These are phyloP conservation scores for Phaeosphaeria sp. DNA, from an alignment of 2,329 filamentous ascomycete species.

Conservation along the genomic window DNA sequence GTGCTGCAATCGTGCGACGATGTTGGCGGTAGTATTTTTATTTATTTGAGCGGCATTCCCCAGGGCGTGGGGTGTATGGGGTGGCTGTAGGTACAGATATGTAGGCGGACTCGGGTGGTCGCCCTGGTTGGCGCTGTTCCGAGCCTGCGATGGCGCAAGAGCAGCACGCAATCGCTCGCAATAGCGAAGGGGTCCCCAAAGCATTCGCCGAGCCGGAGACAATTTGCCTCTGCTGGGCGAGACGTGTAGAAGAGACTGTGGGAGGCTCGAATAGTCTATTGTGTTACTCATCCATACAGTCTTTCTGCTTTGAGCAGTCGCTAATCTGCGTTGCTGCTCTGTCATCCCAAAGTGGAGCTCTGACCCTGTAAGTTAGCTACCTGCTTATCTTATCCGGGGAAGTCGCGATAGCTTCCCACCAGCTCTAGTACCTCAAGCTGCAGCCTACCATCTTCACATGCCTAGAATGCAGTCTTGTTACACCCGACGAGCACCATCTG, in stretches of 20 bases:
- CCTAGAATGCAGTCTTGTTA: no score
- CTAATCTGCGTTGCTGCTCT: not conserved
- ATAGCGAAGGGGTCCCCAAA: not conserved
- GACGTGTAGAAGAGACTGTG: not conserved
- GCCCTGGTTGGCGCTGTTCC: not conserved
- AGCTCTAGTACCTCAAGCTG: not conserved
- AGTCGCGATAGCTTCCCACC: not conserved
- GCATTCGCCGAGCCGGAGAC: not conserved
- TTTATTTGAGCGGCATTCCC: not conserved
- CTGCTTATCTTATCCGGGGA: not conserved
- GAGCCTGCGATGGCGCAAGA: slow-evolving; percentile 5
- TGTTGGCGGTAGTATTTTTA: not conserved
- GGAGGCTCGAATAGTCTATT: not conserved
- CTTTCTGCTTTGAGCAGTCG: not conserved
- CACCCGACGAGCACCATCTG: not conserved
- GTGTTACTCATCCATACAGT: not conserved
- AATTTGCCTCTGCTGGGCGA: not conserved
- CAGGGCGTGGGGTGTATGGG: not conserved
- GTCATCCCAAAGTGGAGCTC: not conserved
- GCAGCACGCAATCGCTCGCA: slow-evolving; percentile 9
- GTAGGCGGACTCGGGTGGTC: not conserved
- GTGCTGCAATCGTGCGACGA: not conserved
- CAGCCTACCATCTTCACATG: not conserved
- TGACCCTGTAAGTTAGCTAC: not conserved
- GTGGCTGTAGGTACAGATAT: not conserved